Conservation (phyloP, 2,329 filamentous ascomycete species). For the Cryphonectria naterciae region DNA sequence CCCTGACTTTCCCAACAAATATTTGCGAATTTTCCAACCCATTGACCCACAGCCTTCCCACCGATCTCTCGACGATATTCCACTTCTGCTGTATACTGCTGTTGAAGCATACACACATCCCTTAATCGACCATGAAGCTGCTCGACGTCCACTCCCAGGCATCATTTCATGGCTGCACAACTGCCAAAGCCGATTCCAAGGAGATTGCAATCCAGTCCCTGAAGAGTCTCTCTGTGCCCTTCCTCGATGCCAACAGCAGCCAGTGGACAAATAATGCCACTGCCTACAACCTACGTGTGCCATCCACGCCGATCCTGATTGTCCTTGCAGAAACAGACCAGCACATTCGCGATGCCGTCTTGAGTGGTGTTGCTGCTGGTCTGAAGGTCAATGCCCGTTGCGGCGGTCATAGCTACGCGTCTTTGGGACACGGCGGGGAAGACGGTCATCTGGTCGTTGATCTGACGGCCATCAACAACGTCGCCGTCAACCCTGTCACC, state of each 20-base stretch:
- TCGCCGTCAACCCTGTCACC: slow-evolving; percentile 45
- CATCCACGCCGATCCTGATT: slow-evolving; percentile 48
- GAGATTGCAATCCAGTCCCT: slow-evolving; percentile 19
- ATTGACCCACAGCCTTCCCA: background rate
- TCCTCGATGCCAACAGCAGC: slow-evolving; percentile 25
- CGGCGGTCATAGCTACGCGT: slow-evolving; percentile 57
- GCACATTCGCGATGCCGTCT: slow-evolving; percentile 51
- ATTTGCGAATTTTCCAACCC: background rate
- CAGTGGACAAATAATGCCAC: slow-evolving; percentile 42
- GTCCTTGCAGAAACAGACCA: slow-evolving; percentile 46
- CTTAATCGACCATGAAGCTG: slow-evolving; percentile 4
- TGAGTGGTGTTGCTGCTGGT: slow-evolving; percentile 46
- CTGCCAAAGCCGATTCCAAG: background rate
- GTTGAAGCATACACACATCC: background rate
- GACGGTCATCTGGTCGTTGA: slow-evolving; percentile 53
- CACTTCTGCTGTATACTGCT: background rate
- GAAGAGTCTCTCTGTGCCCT: slow-evolving; percentile 14
- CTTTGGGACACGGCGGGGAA: slow-evolving; percentile 52
- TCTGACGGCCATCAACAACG: slow-evolving; percentile 48
- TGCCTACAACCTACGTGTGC: slow-evolving; percentile 40
- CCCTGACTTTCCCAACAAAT: background rate
- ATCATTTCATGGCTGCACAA: too few relatives aligned
- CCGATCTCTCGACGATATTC: background rate
- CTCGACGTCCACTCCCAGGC: background rate
- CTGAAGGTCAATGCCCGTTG: slow-evolving; percentile 54